Percentiles rank a stretch among this genome's conserved stretches.
These are phyloP conservation scores for Hippophae rhamnoides DNA, from an alignment of 306 rosid genomes.

Conservation along the genomic window DNA sequence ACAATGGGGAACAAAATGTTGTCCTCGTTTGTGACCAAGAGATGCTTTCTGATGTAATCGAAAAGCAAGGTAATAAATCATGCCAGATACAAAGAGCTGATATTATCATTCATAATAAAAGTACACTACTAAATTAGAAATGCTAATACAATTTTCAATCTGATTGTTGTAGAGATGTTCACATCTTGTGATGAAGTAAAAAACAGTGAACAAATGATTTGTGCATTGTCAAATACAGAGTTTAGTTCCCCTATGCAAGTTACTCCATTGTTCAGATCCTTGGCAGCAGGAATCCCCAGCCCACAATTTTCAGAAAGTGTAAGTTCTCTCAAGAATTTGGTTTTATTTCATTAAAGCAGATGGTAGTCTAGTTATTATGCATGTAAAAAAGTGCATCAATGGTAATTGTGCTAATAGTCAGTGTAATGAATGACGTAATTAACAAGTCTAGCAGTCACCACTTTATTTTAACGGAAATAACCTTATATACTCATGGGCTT, in stretches of 20 bases:
- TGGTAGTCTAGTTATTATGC: no score
- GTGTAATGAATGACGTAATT: no score
- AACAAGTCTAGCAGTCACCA: no score
- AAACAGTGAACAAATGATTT: conserved; percentile 31
- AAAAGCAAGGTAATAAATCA: conserved; percentile 43
- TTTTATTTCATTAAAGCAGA: not conserved
- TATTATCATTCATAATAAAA: not conserved
- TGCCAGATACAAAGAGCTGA: conserved; percentile 5
- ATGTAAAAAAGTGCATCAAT: no score
- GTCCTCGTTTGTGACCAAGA: conserved; percentile 31
- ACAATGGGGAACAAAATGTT: conserved; percentile 31
- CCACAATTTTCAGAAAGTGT: conserved; percentile 99
- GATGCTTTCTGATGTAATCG: conserved; percentile 32
- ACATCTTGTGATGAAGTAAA: conserved; percentile 42
- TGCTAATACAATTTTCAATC: conserved; percentile 20
- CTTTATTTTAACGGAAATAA: no score
- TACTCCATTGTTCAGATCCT: conserved; percentile 84
- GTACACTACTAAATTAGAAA: conserved; percentile 13
- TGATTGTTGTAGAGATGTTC: conserved; percentile 45
- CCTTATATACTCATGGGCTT: no score
- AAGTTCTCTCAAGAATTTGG: conserved; percentile 33
- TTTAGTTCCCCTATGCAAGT: conserved; percentile 85
- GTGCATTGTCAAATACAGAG: conserved; percentile 42
- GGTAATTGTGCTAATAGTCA: no score
- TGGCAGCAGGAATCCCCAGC: conserved; percentile 95